These are phyloP conservation scores for Dryas octopetala DNA, from an alignment of 306 rosid genomes.

Conservation along the genomic window DNA sequence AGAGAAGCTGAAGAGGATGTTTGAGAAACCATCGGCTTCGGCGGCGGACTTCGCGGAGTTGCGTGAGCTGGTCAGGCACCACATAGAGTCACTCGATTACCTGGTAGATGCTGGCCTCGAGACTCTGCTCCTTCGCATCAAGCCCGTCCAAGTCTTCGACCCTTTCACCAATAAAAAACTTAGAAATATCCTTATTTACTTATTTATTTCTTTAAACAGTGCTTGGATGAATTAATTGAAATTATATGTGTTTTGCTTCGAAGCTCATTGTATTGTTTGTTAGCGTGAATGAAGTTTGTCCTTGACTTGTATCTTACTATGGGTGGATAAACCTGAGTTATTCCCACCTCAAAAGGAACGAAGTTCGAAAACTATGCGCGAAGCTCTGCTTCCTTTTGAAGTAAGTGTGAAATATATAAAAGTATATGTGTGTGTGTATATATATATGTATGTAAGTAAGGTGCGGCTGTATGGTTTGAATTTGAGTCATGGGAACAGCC, in stretches of 20 bases:
- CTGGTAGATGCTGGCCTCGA: conserved; percentile 56
- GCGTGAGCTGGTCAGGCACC: conserved; percentile 65
- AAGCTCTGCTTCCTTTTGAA: conserved; percentile 53
- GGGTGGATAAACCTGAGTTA: conserved; percentile 53
- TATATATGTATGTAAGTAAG: too few species aligned
- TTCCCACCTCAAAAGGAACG: conserved; percentile 48
- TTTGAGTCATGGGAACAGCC: too few species aligned
- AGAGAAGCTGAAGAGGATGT: background rate
- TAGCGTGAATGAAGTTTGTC: conserved; percentile 16
- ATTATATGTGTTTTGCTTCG: background rate
- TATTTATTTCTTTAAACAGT: too few species aligned
- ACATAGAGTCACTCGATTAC: conserved; percentile 77
- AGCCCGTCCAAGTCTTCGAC: conserved; percentile 48
- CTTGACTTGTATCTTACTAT: conserved; percentile 63
- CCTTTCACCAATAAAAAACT: conserved; percentile 45
- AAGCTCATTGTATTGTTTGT: background rate
- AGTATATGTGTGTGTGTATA: background rate
- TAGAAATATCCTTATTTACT: conserved; percentile 59
- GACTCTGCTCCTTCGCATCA: conserved; percentile 42
- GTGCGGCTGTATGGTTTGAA: too few species aligned
- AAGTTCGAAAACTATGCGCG: conserved; percentile 17
- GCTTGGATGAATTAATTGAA: background rate
- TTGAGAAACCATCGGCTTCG: background rate
- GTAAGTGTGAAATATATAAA: conserved; percentile 36
- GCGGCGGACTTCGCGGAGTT: conserved; percentile 35